These are phyloP conservation scores for Tetradesmus lagerheimii DNA, from an alignment of 139 green algal species.

Conservation along the genomic window DNA sequence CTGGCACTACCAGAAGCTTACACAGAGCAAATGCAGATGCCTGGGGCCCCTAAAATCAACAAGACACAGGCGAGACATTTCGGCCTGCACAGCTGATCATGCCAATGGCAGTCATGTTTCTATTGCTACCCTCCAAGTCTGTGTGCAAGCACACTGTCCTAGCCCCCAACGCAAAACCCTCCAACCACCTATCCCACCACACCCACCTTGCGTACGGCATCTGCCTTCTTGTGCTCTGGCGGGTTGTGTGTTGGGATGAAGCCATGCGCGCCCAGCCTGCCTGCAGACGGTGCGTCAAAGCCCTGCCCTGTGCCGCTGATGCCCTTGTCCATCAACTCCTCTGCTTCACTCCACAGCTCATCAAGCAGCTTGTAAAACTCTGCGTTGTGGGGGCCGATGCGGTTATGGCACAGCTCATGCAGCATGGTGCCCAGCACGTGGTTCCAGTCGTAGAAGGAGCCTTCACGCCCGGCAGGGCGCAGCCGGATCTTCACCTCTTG, in stretches of 20 bases:
- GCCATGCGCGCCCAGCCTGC: slow-evolving; percentile 57
- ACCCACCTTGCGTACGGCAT: slow-evolving; percentile 37
- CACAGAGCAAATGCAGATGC: too few species aligned
- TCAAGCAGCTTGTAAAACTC: slow-evolving; percentile 94
- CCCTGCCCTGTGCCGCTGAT: slow-evolving; percentile 71
- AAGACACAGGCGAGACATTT: too few species aligned
- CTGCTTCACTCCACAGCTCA: slow-evolving; percentile 87
- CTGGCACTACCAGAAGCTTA: neutral
- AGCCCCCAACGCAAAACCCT: neutral
- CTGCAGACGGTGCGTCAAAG: slow-evolving; percentile 62
- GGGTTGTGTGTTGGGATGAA: slow-evolving; percentile 70
- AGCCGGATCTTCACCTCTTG: slow-evolving; percentile 68
- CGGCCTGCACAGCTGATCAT: too few species aligned
- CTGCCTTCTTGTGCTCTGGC: slow-evolving; percentile 32
- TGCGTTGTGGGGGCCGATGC: slow-evolving; percentile 71
- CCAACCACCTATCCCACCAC: neutral
- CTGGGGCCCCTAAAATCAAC: too few species aligned
- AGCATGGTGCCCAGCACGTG: slow-evolving; percentile 91
- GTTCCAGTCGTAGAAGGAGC: slow-evolving; percentile 76
- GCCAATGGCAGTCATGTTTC: too few species aligned
- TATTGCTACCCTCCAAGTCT: too few species aligned
- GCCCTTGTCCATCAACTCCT: slow-evolving; percentile 87
- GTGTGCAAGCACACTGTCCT: neutral
- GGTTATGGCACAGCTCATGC: slow-evolving; percentile 90
- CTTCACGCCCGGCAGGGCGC: slow-evolving; percentile 27